A percentile compares a stretch with the other conserved stretches of the same genome.
phyloP scores from a whole-genome alignment of 2,329 filamentous ascomycete genomes.

The Cercospora sp. region DNA sequence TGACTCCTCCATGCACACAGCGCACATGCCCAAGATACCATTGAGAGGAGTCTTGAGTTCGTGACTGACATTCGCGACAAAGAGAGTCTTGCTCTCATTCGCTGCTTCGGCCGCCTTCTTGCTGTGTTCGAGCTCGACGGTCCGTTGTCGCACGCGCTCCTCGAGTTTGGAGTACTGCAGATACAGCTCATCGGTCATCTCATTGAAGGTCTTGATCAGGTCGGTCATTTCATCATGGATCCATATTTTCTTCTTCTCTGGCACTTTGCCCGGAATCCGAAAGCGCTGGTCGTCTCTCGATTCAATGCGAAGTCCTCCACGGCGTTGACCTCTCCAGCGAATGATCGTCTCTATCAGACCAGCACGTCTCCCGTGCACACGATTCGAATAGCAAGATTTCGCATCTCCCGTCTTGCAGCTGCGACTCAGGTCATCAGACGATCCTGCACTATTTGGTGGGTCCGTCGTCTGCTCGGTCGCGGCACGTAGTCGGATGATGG shows the following conservation, averaged over 20 bases:
- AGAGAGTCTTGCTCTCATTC: conserved; percentile 75
- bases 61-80: conserved; percentile 45
- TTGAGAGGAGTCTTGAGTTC: conserved; percentile 93
- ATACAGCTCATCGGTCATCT: conserved; percentile 87
- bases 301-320: conserved; percentile 36
- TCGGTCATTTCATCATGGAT: conserved; percentile 84
- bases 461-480: conserved; percentile 74
- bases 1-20: conserved; percentile 88
- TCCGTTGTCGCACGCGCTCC: conserved; percentile 79
- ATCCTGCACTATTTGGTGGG: conserved; percentile 49
- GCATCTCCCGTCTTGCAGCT: conserved; percentile 4
- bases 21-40: conserved; percentile 91
- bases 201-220: conserved; percentile 80
- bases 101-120: conserved; percentile 93
- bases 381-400: neutral
- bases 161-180: conserved; percentile 84
- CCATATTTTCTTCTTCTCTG: conserved; percentile 66
- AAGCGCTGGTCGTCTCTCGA: conserved; percentile 56
- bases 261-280: conserved; percentile 79
- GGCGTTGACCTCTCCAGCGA: conserved; percentile 31
- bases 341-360: conserved; percentile 42
- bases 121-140: conserved; percentile 79
- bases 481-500: conserved; percentile 72
- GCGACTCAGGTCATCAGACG: conserved; percentile 6
- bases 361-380: neutral